These are phyloP conservation scores for Geranium incanum DNA, from an alignment of 441 rosid genomes.

Conservation along the genomic window DNA sequence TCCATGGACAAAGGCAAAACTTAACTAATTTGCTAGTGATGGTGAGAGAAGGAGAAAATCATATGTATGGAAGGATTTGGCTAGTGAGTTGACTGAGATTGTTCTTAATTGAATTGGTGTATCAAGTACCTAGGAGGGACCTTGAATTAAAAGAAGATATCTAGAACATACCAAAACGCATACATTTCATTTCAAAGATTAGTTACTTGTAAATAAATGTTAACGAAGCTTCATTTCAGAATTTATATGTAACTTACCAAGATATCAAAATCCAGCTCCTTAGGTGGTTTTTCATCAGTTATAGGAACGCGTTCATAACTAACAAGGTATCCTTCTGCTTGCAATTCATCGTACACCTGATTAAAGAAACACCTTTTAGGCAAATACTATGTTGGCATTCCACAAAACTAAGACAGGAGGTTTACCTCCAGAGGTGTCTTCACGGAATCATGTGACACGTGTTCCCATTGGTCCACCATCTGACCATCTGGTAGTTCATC, in stretches of 20 bases:
- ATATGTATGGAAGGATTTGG: neutral
- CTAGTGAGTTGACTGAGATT: neutral
- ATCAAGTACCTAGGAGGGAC: neutral
- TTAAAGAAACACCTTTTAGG: conserved; percentile 24
- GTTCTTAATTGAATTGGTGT: neutral
- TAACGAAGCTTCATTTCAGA: neutral
- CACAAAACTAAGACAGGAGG: conserved; percentile 16
- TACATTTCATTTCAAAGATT: neutral
- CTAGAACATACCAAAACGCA: neutral
- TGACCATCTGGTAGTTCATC: conserved; percentile 99
- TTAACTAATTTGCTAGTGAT: conserved; percentile 3
- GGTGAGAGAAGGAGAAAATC: neutral
- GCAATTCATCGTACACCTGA: conserved; percentile 86
- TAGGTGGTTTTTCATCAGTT: conserved; percentile 95
- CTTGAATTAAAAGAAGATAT: neutral
- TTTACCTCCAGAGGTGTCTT: conserved; percentile 89
- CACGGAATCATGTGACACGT: conserved; percentile 76
- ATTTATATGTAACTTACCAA: conserved; percentile 45
- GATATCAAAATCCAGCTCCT: conserved; percentile 84
- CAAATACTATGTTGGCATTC: conserved; percentile 14
- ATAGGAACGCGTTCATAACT: conserved; percentile 96
- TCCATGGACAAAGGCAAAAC: neutral
- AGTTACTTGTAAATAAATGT: conserved; percentile 7
- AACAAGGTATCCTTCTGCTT: conserved; percentile 77
- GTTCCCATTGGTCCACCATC: conserved; percentile 99